phyloP scores from a whole-genome alignment of 139 green algal genomes.

The Volvox reticuliferus region DNA sequence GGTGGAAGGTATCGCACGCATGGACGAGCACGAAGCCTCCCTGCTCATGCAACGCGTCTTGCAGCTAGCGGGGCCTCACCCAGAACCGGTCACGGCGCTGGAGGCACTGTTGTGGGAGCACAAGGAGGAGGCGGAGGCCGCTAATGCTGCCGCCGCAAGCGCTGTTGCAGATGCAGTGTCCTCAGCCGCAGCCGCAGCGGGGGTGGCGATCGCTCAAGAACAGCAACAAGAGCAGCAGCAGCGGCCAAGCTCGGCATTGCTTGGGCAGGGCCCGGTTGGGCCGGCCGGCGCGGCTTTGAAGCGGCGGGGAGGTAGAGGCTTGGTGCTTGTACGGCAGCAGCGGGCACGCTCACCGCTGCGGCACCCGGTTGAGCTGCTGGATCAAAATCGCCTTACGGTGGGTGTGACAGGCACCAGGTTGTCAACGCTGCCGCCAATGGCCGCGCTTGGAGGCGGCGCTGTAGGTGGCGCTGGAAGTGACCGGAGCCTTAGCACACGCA shows the following conservation, averaged over 20 bases:
- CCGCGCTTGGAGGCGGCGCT: neutral
- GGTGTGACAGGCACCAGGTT: neutral
- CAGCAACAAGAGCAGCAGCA: neutral
- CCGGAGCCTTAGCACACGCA: neutral
- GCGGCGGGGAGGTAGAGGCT: neutral
- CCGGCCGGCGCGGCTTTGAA: neutral
- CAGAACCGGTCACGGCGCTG: conserved; percentile 9
- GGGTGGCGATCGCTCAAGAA: neutral
- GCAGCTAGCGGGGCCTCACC: neutral
- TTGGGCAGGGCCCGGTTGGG: neutral
- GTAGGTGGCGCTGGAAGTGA: neutral
- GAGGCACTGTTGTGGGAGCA: conserved; percentile 34
- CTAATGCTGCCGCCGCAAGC: neutral
- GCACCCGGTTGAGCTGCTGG: neutral
- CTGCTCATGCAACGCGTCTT: neutral
- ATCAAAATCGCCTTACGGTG: neutral
- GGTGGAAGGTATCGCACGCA: neutral
- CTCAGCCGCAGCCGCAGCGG: neutral
- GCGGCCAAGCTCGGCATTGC: neutral
- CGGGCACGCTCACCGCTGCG: neutral
- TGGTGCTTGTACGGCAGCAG: neutral
- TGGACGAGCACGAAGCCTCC: conserved; percentile 5
- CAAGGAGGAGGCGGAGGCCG: conserved; percentile 17
- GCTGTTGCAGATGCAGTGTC: neutral
- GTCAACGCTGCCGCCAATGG: conserved; percentile 2